Evolutionary conservation across 148 eudicot genomes (phyloP).

Genomic region (Rhododendron molle): DNA sequence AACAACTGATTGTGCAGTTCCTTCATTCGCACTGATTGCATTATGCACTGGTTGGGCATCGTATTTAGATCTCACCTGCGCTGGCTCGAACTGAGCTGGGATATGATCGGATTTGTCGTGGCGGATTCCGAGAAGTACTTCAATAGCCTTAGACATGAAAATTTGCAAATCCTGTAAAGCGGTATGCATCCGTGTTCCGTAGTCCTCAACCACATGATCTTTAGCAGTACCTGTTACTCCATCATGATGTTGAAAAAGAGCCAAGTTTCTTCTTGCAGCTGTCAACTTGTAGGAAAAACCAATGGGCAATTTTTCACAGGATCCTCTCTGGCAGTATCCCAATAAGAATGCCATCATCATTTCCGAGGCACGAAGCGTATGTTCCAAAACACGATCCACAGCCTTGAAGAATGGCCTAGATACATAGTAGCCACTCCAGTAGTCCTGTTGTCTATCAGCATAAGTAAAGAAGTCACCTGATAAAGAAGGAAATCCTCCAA

Average conservation of each 20-base stretch:
- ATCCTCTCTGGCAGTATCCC: constrained; percentile 72
- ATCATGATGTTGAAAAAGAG: constrained; percentile 99
- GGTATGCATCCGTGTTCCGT: constrained; percentile 90
- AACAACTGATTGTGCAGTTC: constrained; percentile 68
- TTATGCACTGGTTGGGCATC: constrained; percentile 75
- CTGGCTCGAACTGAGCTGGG: constrained; percentile 78
- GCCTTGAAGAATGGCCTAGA: constrained; percentile 98
- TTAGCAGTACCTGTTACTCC: constrained; percentile 99
- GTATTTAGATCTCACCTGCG: constrained; percentile 68
- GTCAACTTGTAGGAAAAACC: constrained; percentile 76
- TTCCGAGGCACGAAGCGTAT: constrained; percentile 87
- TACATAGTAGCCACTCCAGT: constrained; percentile 99
- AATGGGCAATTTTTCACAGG: constrained; percentile 82
- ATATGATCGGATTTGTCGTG: constrained; percentile 73
- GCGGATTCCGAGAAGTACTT: constrained; percentile 74
- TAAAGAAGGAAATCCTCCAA: constrained; percentile 81
- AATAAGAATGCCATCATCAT: constrained; percentile 80
- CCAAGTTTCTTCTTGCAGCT: constrained; percentile 96
- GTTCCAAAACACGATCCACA: constrained; percentile 92
- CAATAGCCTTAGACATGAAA: constrained; percentile 95
- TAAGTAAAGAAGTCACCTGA: constrained; percentile 72
- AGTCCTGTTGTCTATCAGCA: constrained; percentile 86
- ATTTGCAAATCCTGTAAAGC: constrained; percentile 87
- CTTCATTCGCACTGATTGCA: constrained; percentile 48
- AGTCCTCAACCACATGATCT: constrained; percentile 90